Conservation (phyloP, 2,329 filamentous ascomycete species). For the Blumeria graminis region DNA sequence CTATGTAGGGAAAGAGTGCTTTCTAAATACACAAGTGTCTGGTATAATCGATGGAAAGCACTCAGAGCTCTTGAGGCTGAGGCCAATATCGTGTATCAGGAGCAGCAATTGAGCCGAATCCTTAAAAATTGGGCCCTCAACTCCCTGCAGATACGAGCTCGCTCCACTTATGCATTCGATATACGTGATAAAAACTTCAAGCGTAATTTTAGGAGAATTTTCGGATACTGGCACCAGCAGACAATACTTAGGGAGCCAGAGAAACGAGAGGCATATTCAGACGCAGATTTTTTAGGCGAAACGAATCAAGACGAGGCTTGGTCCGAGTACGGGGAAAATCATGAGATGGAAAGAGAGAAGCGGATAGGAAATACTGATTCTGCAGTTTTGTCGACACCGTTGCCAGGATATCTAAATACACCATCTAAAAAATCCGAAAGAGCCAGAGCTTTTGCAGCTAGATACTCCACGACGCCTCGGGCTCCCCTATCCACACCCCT, state of each 20-base stretch:
- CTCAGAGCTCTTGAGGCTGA: constrained; percentile 10
- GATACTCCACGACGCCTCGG: constrained; percentile 20
- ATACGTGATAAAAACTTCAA: constrained; percentile 14
- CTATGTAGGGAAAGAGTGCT: constrained; percentile 8
- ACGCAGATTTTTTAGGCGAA: constrained; percentile 3
- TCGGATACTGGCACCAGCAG: constrained; percentile 14
- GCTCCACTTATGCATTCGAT: constrained; percentile 11
- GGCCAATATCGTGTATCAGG: constrained; percentile 12
- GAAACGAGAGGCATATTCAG: constrained; percentile 1
- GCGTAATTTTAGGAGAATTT: constrained; percentile 14
- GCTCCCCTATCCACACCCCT: constrained; percentile 21
- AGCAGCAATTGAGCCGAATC: constrained; percentile 8
- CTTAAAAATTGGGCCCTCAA: constrained; percentile 14
- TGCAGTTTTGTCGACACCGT: constrained; percentile 6
- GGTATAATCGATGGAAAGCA: constrained; percentile 9
- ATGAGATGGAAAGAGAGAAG: constrained; percentile 7
- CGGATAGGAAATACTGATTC: constrained; percentile 8
- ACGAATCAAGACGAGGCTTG: constrained; percentile 9
- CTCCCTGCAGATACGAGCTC: constrained; percentile 11
- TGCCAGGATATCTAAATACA: constrained; percentile 16
- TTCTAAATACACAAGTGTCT: constrained; percentile 10
- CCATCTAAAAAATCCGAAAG: constrained; percentile 22
- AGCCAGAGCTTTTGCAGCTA: constrained; percentile 17
- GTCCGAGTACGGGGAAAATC: constrained; percentile 13
- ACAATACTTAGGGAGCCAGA: constrained; percentile 7